Evolutionary conservation across 202 grass and related monocot species (phyloP), one percentile per base, ranked within the genome.

Genomic region (Setaria viridis): DNA sequence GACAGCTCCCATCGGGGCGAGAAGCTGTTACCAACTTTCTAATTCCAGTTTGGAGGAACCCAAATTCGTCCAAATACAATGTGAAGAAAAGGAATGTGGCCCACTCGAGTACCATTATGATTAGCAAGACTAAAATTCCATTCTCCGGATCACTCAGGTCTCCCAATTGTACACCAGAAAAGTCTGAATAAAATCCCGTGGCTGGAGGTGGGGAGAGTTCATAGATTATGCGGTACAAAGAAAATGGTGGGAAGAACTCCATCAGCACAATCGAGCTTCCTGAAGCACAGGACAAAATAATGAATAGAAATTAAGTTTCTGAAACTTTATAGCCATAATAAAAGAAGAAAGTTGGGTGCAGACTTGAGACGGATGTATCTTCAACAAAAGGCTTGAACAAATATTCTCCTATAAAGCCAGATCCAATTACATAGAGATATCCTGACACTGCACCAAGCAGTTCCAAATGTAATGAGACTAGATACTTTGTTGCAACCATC

Each of bases 161-260:
- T 15, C 29, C 39, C 81, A 85, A 82, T 10, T 79, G 85, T 82
- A 93, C 55, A 19, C 91, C 85, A 0, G 59, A 70, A 42, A 72
- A 83, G 49, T 78, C 81, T 12, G 69, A 66, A 64, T 12, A 2
- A 89, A 79, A 30, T 68, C 46, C 67, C 5, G 63, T 16, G 17
- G 53, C 63, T 76, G 69, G 53, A 72, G 84, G 82, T 69, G 82
- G 83, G 54, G 79, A 76, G 60, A 92, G 83, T 67, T 90, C 91
- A 14, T 89, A 87, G 43, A 90, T 19, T 77, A 89, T 84, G 58
- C 77, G 91, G 70, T 90, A 93, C 45, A 93, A 43, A 60, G 87
- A 93, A 82, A 93, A 87, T 46, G 87, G 62, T 1, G 91, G 87
- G 29, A 90, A 85, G 0, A 90, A 29, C 46, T 92, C 87, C 90